These are phyloP conservation scores for Serendipita vermifera DNA, from an alignment of 768 basidiomycete genomes.

Conservation along the genomic window DNA sequence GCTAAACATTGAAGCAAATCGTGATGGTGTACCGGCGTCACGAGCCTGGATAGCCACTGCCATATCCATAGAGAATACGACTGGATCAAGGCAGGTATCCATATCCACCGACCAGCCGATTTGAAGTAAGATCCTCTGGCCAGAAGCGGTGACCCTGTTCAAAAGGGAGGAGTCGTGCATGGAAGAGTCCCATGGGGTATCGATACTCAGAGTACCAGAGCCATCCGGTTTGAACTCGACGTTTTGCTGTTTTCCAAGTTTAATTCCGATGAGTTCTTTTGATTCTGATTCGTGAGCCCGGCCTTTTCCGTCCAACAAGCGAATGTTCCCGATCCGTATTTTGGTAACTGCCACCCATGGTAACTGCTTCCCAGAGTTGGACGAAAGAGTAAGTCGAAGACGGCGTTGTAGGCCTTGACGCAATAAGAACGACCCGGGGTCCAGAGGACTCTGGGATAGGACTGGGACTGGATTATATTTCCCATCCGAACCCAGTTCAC, in stretches of 20 bases:
- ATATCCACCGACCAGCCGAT: slow-evolving; percentile 65
- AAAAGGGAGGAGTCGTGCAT: slow-evolving; percentile 74
- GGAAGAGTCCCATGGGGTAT: slow-evolving; percentile 86
- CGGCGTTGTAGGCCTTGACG: slow-evolving; percentile 90
- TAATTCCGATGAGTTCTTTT: slow-evolving; percentile 56
- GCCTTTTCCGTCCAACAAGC: slow-evolving; percentile 72
- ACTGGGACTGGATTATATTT: slow-evolving; percentile 75
- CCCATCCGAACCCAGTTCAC: slow-evolving; percentile 76
- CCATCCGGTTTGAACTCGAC: slow-evolving; percentile 77
- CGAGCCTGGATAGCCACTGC: slow-evolving; percentile 72
- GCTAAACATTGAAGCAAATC: slow-evolving; percentile 63
- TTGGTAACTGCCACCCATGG: slow-evolving; percentile 74
- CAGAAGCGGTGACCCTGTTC: slow-evolving; percentile 66
- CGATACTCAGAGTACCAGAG: slow-evolving; percentile 52
- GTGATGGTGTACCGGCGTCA: slow-evolving; percentile 73
- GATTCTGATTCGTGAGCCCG: slow-evolving; percentile 66
- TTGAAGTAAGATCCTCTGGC: slow-evolving; percentile 69
- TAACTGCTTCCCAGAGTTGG: slow-evolving; percentile 78
- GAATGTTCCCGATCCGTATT: slow-evolving; percentile 68
- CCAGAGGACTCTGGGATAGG: slow-evolving; percentile 54
- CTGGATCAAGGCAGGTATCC: slow-evolving; percentile 71
- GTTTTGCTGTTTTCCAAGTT: slow-evolving; percentile 57
- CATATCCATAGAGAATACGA: slow-evolving; percentile 80
- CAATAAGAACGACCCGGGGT: slow-evolving; percentile 74
- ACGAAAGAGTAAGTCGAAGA: slow-evolving; percentile 59